Percentiles rank a stretch among this genome's conserved stretches.
Evolutionary conservation across 2,329 filamentous ascomycete genomes (phyloP).

Genomic region (Trichophyton benhamiae): DNA sequence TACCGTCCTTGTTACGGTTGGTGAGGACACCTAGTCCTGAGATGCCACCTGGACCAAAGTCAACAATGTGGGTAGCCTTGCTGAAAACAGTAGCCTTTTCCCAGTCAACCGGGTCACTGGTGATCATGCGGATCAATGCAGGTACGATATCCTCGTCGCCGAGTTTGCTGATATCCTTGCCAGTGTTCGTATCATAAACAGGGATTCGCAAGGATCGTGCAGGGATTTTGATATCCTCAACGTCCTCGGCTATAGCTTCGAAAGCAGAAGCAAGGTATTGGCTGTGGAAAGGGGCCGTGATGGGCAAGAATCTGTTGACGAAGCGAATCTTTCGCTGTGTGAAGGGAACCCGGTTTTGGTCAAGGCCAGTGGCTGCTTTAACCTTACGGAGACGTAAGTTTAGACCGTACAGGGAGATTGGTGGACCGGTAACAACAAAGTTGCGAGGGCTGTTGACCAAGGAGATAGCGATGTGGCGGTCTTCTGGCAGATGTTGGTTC

Average conservation of each 20-base stretch:
- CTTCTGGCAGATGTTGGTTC: constrained; percentile 85
- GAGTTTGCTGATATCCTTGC: constrained; percentile 64
- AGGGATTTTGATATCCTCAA: constrained; percentile 69
- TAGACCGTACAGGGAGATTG: constrained; percentile 89
- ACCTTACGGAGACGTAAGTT: constrained; percentile 92
- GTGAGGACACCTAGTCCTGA: constrained; percentile 92
- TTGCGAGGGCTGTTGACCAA: constrained; percentile 95
- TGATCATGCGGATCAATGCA: constrained; percentile 80
- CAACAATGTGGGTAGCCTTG: constrained; percentile 80
- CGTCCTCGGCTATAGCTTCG: constrained; percentile 70
- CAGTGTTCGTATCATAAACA: constrained; percentile 81
- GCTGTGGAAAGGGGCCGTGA: constrained; percentile 97
- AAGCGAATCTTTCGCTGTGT: constrained; percentile 95
- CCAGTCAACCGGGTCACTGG: constrained; percentile 88
- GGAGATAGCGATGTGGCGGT: constrained; percentile 89
- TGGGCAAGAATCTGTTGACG: constrained; percentile 90
- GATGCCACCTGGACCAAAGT: constrained; percentile 93
- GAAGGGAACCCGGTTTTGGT: constrained; percentile 87
- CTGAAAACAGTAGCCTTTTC: constrained; percentile 88
- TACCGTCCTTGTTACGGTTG: constrained; percentile 98
- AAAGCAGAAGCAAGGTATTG: constrained; percentile 77
- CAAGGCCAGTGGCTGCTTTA: constrained; percentile 92
- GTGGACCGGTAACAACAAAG: constrained; percentile 90
- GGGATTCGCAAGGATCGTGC: constrained; percentile 64
- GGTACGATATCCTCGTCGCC: constrained; percentile 71